Base-by-base conservation (phyloP, 148 eudicot genomes). In the Nepenthes mirabilis region DNA sequence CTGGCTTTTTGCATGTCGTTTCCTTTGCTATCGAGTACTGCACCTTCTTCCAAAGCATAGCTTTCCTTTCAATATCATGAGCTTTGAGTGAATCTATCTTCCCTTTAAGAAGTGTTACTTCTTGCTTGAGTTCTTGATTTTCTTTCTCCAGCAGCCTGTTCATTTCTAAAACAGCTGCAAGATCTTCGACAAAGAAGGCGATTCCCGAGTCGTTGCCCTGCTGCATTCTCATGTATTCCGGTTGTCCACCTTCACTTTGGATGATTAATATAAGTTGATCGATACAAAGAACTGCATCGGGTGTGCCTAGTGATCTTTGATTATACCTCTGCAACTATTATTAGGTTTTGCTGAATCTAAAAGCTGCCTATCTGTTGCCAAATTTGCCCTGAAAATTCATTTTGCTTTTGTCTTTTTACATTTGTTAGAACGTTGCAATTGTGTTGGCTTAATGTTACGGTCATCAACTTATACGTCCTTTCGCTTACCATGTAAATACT, bases 11-110 rank as follows among this genome's bases (percentile, higher is more conserved):
- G 1, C 58, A 33, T 55, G 11, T 33, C 8, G 6, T 34, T 55
- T 9, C 14, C 13, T 55, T 55, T 23, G 23, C 58, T 55, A 23
- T 33, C 9, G 36, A 55, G 65, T 66, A 64, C 45, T 83, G 86
- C 50, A 86, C 65, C 71, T 86, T 83, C 81, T 86, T 83, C 94
- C 89, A 83, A 1, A 86, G 6, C 53, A 69, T 58, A 10, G 74
- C 65, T 68, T 77, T 86, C 59, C 88, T 73, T 70, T 86, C 94
- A 14, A 55, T 56, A 55, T 83, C 94, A 37, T 83, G 89, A 40
- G 94, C 82, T 77, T 81, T 86, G 40, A 81, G 70, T 1, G 77
- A 57, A 14, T 57, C 61, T 9, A 86, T 72, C 40, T 86, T 86
- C 11, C 80, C 64, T 61, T 74, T 86, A 2, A 86, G 70, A 33